These are phyloP conservation scores for Tieghemostelium lacteum DNA, from an alignment of 78 protist species.

Conservation along the genomic window DNA sequence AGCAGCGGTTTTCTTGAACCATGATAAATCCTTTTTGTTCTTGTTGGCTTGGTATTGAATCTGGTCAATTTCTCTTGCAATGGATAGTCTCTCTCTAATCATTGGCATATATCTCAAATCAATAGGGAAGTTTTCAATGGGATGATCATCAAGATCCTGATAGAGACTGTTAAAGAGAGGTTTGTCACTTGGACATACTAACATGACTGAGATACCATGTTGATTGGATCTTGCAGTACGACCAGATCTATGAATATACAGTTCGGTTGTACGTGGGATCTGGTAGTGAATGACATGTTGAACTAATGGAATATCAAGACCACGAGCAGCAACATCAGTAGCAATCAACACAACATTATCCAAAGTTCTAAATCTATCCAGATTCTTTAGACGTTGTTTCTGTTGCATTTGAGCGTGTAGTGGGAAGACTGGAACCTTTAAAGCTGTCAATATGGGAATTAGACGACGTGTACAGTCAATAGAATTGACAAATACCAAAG, in stretches of 20 bases:
- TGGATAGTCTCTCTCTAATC: slow-evolving; percentile 12
- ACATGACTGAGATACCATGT: slow-evolving; percentile 88
- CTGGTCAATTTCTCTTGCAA: slow-evolving; percentile 59
- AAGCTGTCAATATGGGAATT: slow-evolving; percentile 82
- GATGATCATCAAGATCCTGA: slow-evolving; percentile 54
- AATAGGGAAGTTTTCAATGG: slow-evolving; percentile 56
- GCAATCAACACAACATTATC: slow-evolving; percentile 91
- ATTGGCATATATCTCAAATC: slow-evolving; percentile 62
- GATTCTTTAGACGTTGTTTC: slow-evolving; percentile 84
- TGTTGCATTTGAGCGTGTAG: slow-evolving; percentile 96
- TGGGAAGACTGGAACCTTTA: slow-evolving; percentile 94
- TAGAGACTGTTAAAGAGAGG: slow-evolving; percentile 81
- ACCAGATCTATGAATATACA: slow-evolving; percentile 96
- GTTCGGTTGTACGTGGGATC: slow-evolving; percentile 30
- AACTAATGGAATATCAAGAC: slow-evolving; percentile 94
- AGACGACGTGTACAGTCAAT: slow-evolving; percentile 79
- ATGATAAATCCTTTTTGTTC: slow-evolving; percentile 25
- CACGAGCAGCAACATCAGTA: slow-evolving; percentile 99
- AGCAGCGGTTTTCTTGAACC: slow-evolving; percentile 45
- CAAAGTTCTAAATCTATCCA: slow-evolving; percentile 75
- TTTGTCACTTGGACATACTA: slow-evolving; percentile 92
- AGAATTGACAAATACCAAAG: slow-evolving; percentile 91
- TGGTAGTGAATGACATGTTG: slow-evolving; percentile 59
- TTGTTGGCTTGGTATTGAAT: not conserved
- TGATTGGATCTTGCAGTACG: slow-evolving; percentile 95